Conservation (phyloP, 2,329 filamentous ascomycete species). For the Cercospora sp. region DNA sequence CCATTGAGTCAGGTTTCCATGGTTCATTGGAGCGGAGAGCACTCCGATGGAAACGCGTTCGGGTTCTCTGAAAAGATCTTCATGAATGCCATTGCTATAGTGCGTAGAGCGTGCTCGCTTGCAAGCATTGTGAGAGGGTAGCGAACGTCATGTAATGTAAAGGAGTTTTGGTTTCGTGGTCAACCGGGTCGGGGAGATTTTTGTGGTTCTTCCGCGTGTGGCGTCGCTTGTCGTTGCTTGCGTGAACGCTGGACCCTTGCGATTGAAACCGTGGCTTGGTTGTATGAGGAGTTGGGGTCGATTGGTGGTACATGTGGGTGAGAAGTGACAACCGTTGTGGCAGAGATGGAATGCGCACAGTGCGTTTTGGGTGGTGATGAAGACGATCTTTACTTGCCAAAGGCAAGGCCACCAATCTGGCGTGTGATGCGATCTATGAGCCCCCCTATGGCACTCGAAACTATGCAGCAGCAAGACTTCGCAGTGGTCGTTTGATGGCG, state of each 20-base stretch:
- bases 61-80: neutral
- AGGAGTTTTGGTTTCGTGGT: neutral
- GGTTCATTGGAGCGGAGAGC: neutral
- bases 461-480: neutral
- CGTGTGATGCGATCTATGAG: neutral
- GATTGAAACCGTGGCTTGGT: neutral
- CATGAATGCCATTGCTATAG: neutral
- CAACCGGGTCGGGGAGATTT: neutral
- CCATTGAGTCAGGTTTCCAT: neutral
- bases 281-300: neutral
- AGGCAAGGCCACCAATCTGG: neutral
- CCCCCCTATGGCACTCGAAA: neutral
- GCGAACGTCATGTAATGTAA: neutral
- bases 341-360: neutral
- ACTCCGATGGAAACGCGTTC: neutral
- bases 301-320: neutral
- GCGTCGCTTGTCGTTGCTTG: neutral
- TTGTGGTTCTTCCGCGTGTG: neutral
- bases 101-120: neutral
- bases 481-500: neutral
- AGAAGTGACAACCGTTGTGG: neutral
- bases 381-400: neutral
- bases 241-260: neutral
- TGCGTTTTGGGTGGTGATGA: neutral
- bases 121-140: neutral